Evolutionary conservation across 257 asterid genomes (phyloP).

Genomic region (Plectranthus barbatus): DNA sequence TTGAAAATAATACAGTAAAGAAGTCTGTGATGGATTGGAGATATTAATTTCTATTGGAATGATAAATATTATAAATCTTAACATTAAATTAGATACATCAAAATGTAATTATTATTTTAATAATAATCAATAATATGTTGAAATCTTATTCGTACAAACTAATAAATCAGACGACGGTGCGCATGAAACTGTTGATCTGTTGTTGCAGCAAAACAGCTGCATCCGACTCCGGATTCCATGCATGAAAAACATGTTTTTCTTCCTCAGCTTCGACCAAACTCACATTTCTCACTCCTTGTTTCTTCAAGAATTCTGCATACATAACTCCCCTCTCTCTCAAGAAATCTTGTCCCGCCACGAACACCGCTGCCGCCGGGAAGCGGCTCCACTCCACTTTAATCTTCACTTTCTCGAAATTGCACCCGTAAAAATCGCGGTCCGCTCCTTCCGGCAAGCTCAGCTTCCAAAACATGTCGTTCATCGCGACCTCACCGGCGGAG

Average conservation of each 20-base stretch:
- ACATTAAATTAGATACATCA: too few relatives aligned
- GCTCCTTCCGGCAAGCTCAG: constrained; percentile 57
- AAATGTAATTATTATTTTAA: too few relatives aligned
- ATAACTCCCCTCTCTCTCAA: constrained; percentile 70
- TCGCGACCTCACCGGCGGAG: constrained; percentile 30
- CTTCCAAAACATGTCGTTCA: constrained; percentile 74
- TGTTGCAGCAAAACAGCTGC: constrained; percentile 46
- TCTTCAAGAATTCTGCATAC: constrained; percentile 48
- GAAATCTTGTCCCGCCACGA: constrained; percentile 61
- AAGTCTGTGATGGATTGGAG: too few relatives aligned
- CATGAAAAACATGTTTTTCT: constrained; percentile 53
- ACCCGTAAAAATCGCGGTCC: constrained; percentile 48
- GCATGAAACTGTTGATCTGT: constrained; percentile 46
- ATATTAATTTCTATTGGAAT: too few relatives aligned
- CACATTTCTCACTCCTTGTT: constrained; percentile 47
- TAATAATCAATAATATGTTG: too few relatives aligned
- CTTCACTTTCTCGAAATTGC: constrained; percentile 40
- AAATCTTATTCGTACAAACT: too few relatives aligned
- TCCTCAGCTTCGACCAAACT: constrained; percentile 46
- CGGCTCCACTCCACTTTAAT: constrained; percentile 32
- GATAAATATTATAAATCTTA: too few relatives aligned
- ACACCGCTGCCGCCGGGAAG: constrained; percentile 52
- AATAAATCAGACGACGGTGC: too few relatives aligned
- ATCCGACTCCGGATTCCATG: constrained; percentile 54
- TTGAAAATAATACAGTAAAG: too few relatives aligned